Evolutionary conservation across 2,329 filamentous ascomycete species (phyloP), one percentile per base, ranked within the genome.

Genomic region (Spiromastix sp.): DNA sequence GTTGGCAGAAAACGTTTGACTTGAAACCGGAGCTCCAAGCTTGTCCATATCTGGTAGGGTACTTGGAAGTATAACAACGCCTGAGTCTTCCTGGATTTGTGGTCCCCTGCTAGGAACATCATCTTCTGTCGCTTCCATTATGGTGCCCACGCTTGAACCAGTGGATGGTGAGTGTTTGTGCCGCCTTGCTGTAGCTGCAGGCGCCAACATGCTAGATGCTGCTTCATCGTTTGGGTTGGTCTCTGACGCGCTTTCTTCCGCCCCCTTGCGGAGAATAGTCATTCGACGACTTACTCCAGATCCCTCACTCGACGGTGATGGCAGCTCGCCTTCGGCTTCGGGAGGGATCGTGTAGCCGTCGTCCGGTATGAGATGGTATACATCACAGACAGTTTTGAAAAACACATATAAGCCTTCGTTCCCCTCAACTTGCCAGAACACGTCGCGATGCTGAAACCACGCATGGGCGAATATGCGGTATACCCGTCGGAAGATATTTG

Each of bases 401-500:
- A 98, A 81, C 39, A 93, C 76, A 56, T 98, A 98, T 8, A 98
- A 66, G 1, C 91, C 91, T n/a, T 85, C 85, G 55, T 86, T 77
- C 7, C 76, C 75, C 62, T 98, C 91, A 1, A 96, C 81, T 26
- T 83, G 78, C 86, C 89, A 96, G 59, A 96, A 98, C 35, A 95
- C 85, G 37, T 82, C 81, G 30, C 87, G 77, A 59, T 98, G 91
- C 62, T 95, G 86, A 59, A 95, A 98, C 91, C 91, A 98, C 5
- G 91, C 91, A 56, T 98, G 91, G 30, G 91, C 91, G 55, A 96
- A 98, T 60, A 98, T 96, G 41, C 91, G 77, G 59, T 98, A 93
- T 32, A 96, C 74, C 10, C 91, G 75, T 37, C 91, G 76, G 61
- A 98, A 96, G 38, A 98, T 89, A 57, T 95, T 96, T 48, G 89